Evolutionary conservation across 192 early-diverging fungal species (phyloP).

Genomic region (Podochytrium sp.): DNA sequence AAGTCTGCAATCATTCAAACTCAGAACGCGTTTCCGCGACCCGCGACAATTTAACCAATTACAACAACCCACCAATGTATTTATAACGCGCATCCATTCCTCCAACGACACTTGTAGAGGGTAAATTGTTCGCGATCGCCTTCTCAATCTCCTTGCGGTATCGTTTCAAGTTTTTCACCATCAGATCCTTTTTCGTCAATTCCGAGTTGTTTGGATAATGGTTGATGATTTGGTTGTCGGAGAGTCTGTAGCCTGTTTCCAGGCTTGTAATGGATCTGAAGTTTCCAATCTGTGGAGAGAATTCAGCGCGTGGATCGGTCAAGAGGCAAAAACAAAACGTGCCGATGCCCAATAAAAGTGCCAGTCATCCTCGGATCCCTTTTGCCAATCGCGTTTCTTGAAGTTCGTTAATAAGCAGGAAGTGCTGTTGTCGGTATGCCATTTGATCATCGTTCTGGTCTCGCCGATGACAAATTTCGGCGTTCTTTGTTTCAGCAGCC

Average conservation of each 20-base stretch:
- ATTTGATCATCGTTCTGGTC: too few relatives aligned
- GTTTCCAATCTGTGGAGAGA: constrained; percentile 38
- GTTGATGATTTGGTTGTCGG: constrained; percentile 62
- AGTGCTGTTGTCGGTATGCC: constrained; percentile 54
- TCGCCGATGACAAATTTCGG: too few relatives aligned
- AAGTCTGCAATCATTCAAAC: constrained; percentile 47
- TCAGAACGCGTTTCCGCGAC: not conserved
- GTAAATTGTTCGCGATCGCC: constrained; percentile 8
- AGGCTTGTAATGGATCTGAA: constrained; percentile 59
- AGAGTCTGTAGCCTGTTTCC: constrained; percentile 56
- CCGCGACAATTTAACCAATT: too few relatives aligned
- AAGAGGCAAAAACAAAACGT: too few relatives aligned
- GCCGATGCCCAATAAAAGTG: constrained; percentile 63
- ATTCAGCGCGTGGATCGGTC: not conserved
- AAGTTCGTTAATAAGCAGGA: constrained; percentile 59
- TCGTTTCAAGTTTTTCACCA: constrained; percentile 66
- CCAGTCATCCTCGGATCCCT: constrained; percentile 63
- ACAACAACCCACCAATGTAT: constrained; percentile 30
- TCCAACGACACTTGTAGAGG: constrained; percentile 34
- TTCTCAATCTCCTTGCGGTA: constrained; percentile 60
- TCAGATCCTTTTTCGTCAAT: constrained; percentile 62
- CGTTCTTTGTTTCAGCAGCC: too few relatives aligned
- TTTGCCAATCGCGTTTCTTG: constrained; percentile 57
- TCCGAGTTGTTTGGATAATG: constrained; percentile 65
- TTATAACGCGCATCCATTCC: constrained; percentile 30